Evolutionary conservation across 805 yeast genomes (phyloP).

Genomic region (Saccharomyces paradoxus): DNA sequence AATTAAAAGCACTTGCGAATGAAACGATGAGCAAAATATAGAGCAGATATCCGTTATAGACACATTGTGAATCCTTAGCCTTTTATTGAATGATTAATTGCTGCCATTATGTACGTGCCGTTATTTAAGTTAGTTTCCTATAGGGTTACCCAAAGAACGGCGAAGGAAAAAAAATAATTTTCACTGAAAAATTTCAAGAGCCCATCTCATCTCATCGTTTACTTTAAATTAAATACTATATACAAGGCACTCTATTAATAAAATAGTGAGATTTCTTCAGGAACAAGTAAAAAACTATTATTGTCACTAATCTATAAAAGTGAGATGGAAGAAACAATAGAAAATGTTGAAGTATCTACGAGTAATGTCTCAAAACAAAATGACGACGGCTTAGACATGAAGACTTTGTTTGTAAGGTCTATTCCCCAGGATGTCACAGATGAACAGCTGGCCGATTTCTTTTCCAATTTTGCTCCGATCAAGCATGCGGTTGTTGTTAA

Average conservation of each 20-base stretch:
- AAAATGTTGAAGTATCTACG: not conserved
- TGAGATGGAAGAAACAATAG: not conserved
- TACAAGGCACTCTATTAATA: not conserved
- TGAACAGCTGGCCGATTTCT: slow-evolving; percentile 74
- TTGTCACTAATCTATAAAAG: not conserved
- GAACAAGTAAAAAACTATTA: not conserved
- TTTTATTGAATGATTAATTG: not conserved
- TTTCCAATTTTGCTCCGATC: slow-evolving; percentile 89
- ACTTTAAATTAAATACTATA: not conserved
- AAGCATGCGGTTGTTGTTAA: slow-evolving; percentile 89
- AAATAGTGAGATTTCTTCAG: not conserved
- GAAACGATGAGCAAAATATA: slow-evolving; percentile 17
- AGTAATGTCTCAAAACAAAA: not conserved
- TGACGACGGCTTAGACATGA: slow-evolving; percentile 31
- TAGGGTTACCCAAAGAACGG: not conserved
- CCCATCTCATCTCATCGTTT: slow-evolving; percentile 17
- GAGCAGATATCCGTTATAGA: not conserved
- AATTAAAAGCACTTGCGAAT: slow-evolving; percentile 15
- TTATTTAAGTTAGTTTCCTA: not conserved
- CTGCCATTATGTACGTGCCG: no score
- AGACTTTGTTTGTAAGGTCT: slow-evolving; percentile 77
- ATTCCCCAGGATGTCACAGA: slow-evolving; percentile 74
- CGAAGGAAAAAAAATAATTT: not conserved
- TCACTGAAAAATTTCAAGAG: slow-evolving; percentile 4
- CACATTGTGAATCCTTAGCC: not conserved